A percentile compares a stretch with the other conserved stretches of the same genome.
These are phyloP conservation scores for Acrodontium crateriforme DNA, from an alignment of 2,329 filamentous ascomycete species.

Conservation along the genomic window DNA sequence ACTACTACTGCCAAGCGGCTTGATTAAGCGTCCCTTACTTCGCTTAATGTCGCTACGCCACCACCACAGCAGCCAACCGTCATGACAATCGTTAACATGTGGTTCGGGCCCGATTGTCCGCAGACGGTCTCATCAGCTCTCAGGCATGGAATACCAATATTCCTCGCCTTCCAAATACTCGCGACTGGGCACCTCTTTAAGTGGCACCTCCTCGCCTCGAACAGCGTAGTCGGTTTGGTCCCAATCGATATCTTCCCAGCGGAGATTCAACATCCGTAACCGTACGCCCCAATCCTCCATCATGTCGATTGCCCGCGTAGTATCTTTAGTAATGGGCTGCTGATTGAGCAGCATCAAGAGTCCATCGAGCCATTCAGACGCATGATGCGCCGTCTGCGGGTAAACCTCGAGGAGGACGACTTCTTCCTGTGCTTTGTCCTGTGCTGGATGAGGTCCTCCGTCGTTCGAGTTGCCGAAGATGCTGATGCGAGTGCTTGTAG, in stretches of 20 bases:
- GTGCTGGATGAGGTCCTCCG: slow-evolving; percentile 1
- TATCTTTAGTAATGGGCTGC: slow-evolving; percentile 91
- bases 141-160: slow-evolving; percentile 65
- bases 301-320: slow-evolving; percentile 72
- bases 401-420: slow-evolving; percentile 67
- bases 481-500: slow-evolving; percentile 67
- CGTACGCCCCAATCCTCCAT: slow-evolving; percentile 86
- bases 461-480: slow-evolving; percentile 50
- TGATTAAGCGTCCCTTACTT: too few species aligned
- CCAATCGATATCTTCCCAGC: slow-evolving; percentile 61
- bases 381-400: slow-evolving; percentile 65
- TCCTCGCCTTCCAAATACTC: slow-evolving; percentile 72
- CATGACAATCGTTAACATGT: too few species aligned
- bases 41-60: too few species aligned
- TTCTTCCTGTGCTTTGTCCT: slow-evolving; percentile 34
- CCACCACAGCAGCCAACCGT: too few species aligned
- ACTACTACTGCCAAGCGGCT: too few species aligned
- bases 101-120: too few species aligned
- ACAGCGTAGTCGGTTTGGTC: slow-evolving; percentile 24
- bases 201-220: slow-evolving; percentile 34
- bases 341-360: slow-evolving; percentile 90
- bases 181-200: slow-evolving; percentile 61
- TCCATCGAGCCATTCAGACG: slow-evolving; percentile 94
- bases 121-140: too few species aligned
- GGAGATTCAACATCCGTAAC: slow-evolving; percentile 80